Evolutionary conservation across 768 basidiomycete species (phyloP).

Genomic region (Candolleomyces eurysporus): DNA sequence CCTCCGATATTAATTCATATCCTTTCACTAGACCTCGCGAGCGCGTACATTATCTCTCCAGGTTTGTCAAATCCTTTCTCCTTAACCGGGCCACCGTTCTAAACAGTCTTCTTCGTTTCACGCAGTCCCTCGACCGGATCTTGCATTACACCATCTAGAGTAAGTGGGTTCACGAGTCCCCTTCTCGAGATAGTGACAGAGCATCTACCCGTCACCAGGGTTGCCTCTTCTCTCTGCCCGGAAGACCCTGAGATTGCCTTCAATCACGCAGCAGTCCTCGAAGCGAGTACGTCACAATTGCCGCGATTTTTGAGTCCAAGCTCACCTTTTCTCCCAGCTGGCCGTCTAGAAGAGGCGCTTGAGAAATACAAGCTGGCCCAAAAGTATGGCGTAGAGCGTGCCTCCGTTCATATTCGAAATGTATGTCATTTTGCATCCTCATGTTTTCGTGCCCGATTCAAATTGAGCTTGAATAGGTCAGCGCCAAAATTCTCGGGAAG

Average conservation of each 20-base stretch:
- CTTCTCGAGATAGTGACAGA: conserved; percentile 25
- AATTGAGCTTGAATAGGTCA: conserved; percentile 49
- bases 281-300: conserved; percentile 65
- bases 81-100: conserved; percentile 5
- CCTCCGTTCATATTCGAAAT: conserved; percentile 80
- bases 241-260: conserved; percentile 91
- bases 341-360: conserved; percentile 76
- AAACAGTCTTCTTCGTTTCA: conserved; percentile 11
- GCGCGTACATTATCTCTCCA: conserved; percentile 82
- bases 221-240: conserved; percentile 78
- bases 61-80: conserved; percentile 22
- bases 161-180: conserved; percentile 31
- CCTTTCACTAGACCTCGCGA: conserved; percentile 66
- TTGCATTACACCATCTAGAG: conserved; percentile 84
- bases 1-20: conserved; percentile 4
- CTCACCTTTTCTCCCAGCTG: conserved; percentile 52
- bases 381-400: conserved; percentile 76
- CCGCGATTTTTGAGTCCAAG: conserved; percentile 14
- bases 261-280: conserved; percentile 87
- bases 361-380: conserved; percentile 79
- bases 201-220: conserved; percentile 41
- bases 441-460: conserved; percentile 13
- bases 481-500: conserved; percentile 75
- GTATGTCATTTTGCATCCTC: conserved; percentile 37
- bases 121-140: conserved; percentile 75